phyloP scores from a whole-genome alignment of 306 rosid species.

The Cicer pinnatifidum region DNA sequence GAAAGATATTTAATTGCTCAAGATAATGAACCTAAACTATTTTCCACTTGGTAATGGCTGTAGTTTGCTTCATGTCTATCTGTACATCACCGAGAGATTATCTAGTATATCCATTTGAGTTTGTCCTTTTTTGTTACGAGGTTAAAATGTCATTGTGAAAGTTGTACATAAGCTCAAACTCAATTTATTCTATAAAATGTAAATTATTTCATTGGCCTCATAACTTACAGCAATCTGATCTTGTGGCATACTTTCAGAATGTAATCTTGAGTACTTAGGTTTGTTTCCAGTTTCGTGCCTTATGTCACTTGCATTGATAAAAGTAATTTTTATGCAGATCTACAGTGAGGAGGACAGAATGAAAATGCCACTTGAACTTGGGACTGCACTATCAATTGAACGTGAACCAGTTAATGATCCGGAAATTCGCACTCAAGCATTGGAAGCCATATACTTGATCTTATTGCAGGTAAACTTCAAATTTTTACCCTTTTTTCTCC shows the following conservation, averaged over 20 bases:
- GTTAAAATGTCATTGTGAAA: conserved; percentile 30
- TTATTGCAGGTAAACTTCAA: conserved; percentile 65
- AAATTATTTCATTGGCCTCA: conserved; percentile 6
- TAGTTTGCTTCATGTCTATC: conserved; percentile 28
- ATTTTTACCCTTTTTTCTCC: not conserved
- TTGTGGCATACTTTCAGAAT: conserved; percentile 19
- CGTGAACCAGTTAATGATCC: conserved; percentile 82
- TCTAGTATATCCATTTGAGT: not conserved
- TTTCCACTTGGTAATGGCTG: not conserved
- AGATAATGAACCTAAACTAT: conserved; percentile 16
- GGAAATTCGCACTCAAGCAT: conserved; percentile 75
- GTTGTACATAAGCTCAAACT: conserved; percentile 1
- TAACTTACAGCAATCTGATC: conserved; percentile 9
- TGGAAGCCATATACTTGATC: conserved; percentile 93
- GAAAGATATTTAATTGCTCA: conserved; percentile 9
- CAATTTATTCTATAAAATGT: not conserved
- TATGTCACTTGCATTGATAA: conserved; percentile 37
- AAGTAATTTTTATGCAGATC: conserved; percentile 54
- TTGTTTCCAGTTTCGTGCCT: not conserved
- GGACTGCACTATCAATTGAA: conserved; percentile 84
- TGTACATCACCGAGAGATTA: not conserved
- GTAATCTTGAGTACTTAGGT: not conserved
- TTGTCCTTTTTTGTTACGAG: conserved; percentile 6
- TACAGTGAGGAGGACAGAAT: conserved; percentile 74
- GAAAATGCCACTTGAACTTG: conserved; percentile 95